Conservation (phyloP, 164 flowering plant species). For the Sextonia rubra region DNA sequence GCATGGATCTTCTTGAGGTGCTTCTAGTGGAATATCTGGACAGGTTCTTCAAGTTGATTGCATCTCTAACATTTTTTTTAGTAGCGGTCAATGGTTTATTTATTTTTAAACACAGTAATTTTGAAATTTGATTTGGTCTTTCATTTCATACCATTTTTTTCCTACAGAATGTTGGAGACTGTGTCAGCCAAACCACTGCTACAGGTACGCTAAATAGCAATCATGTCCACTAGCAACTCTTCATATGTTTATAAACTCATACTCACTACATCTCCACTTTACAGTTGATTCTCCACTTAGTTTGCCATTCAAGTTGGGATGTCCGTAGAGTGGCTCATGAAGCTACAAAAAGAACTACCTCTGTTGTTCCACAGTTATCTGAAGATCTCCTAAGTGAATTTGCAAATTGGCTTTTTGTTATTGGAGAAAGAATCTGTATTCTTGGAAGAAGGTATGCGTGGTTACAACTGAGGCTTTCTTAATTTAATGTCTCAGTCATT, state of each 20-base stretch:
- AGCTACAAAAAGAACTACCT: constrained; percentile 46
- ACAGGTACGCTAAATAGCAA: constrained; percentile 46
- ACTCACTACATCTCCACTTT: constrained; percentile 17
- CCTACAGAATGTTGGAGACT: constrained; percentile 60
- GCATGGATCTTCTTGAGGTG: constrained; percentile 79
- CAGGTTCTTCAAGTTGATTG: constrained; percentile 40
- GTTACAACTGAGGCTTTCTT: too few relatives aligned
- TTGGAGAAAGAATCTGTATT: too few relatives aligned
- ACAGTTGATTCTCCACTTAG: constrained; percentile 65
- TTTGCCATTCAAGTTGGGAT: constrained; percentile 83
- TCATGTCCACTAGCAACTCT: background rate
- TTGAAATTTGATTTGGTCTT: background rate
- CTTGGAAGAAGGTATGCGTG: too few relatives aligned
- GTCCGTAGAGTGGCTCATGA: constrained; percentile 55
- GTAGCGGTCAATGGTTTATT: background rate
- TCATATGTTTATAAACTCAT: constrained; percentile 1
- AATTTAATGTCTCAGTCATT: too few relatives aligned
- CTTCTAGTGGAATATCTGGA: constrained; percentile 67
- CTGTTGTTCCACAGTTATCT: constrained; percentile 51
- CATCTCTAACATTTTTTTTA: too few relatives aligned
- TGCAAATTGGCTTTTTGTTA: too few relatives aligned
- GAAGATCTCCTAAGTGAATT: constrained; percentile 48
- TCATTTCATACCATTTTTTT: constrained; percentile 6
- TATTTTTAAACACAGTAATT: background rate
- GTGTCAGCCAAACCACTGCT: constrained; percentile 43